phyloP scores from a whole-genome alignment of 202 grass and related monocot species.

The Panicum hallii region DNA sequence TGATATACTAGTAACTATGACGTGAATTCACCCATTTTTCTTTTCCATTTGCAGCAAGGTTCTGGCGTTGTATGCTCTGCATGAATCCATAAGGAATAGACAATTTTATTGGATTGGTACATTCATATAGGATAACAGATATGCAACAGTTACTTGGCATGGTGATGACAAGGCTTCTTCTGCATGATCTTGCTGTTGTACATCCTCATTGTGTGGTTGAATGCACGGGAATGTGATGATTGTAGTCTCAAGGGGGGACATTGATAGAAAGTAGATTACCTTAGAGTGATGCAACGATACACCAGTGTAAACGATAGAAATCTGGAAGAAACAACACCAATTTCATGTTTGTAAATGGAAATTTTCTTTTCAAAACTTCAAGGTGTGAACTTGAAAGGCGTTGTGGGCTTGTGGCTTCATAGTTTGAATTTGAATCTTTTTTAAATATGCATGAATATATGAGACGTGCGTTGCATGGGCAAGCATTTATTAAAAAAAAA shows the following conservation, averaged over 20 bases:
- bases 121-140: constrained; percentile 20
- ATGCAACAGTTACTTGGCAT: constrained; percentile 26
- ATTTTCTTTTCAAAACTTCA: neutral
- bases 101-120: neutral
- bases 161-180: neutral
- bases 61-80: constrained; percentile 45
- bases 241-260: neutral
- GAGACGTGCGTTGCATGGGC: neutral
- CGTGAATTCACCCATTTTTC: neutral
- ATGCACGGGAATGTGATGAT: neutral
- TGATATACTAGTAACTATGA: neutral
- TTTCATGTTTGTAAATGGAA: neutral
- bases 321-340: neutral
- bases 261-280: constrained; percentile 9
- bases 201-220: neutral
- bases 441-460: neutral
- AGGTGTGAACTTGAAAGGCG: neutral
- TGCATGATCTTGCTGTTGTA: neutral
- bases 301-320: neutral
- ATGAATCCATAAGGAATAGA: constrained; percentile 24
- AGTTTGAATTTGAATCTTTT: neutral
- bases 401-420: neutral
- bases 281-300: neutral
- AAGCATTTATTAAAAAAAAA: neutral
- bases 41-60: constrained; percentile 46